These are phyloP conservation scores for Mytilinidion resinicola DNA, from an alignment of 495 filamentous ascomycete species.

Conservation along the genomic window DNA sequence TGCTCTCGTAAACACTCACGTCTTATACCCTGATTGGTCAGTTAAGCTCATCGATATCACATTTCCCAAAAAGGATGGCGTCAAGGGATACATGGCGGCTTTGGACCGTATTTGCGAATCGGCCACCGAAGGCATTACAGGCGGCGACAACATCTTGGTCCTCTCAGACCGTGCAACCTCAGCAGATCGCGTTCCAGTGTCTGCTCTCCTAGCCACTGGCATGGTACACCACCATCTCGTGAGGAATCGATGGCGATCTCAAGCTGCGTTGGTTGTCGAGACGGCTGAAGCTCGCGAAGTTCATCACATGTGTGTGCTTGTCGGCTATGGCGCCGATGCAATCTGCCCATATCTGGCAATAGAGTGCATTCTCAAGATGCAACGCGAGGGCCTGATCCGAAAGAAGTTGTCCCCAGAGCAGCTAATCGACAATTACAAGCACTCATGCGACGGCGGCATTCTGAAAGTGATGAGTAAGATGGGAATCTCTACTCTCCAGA, in stretches of 20 bases:
- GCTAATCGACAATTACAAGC: slow-evolving; percentile 94
- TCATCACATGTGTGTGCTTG: slow-evolving; percentile 95
- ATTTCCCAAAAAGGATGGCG: slow-evolving; percentile 81
- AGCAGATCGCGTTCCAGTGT: slow-evolving; percentile 78
- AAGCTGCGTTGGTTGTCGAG: slow-evolving; percentile 83
- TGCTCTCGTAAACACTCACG: slow-evolving; percentile 70
- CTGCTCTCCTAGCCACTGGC: slow-evolving; percentile 81
- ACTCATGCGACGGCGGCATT: slow-evolving; percentile 95
- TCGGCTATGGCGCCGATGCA: slow-evolving; percentile 94
- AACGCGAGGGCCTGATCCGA: slow-evolving; percentile 88
- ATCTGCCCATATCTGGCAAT: slow-evolving; percentile 96
- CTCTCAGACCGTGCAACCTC: slow-evolving; percentile 87
- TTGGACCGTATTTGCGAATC: slow-evolving; percentile 86
- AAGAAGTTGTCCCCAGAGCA: slow-evolving; percentile 79
- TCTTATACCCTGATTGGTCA: slow-evolving; percentile 73
- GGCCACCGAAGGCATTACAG: slow-evolving; percentile 76
- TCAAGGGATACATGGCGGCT: slow-evolving; percentile 79
- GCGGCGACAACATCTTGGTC: slow-evolving; percentile 79
- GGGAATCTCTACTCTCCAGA: slow-evolving; percentile 97
- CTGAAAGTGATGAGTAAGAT: slow-evolving; percentile 99
- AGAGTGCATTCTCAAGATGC: slow-evolving; percentile 98
- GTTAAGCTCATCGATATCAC: slow-evolving; percentile 95
- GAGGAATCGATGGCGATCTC: slow-evolving; percentile 90
- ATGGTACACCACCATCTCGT: slow-evolving; percentile 98
- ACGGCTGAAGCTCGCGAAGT: slow-evolving; percentile 97